Evolutionary conservation across 306 rosid species (phyloP).

Genomic region (Benincasa hispida): DNA sequence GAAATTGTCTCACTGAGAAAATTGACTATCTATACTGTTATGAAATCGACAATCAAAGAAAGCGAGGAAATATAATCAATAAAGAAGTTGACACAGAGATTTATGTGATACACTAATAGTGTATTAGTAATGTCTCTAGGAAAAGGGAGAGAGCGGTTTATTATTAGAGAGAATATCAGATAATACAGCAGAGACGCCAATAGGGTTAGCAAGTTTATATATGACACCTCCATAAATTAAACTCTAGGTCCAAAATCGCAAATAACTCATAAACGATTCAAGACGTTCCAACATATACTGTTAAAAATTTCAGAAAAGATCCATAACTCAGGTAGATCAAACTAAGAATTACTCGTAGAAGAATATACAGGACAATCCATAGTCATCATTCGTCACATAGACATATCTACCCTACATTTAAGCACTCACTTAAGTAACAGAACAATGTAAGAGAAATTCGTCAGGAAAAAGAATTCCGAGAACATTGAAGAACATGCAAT

Average conservation of each 20-base stretch:
- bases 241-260: too few relatives aligned
- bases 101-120: too few relatives aligned
- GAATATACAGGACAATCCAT: neutral
- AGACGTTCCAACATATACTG: neutral
- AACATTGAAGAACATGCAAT: neutral
- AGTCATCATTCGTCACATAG: neutral
- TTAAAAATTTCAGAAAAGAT: conserved; percentile 2
- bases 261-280: too few relatives aligned
- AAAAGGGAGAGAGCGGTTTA: too few relatives aligned
- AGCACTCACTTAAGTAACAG: neutral
- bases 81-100: too few relatives aligned
- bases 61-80: too few relatives aligned
- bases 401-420: neutral
- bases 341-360: neutral
- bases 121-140: too few relatives aligned
- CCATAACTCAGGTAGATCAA: neutral
- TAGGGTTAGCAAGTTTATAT: too few relatives aligned
- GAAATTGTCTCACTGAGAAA: conserved; percentile 12
- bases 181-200: too few relatives aligned
- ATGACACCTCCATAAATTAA: too few relatives aligned
- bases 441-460: neutral
- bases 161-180: too few relatives aligned
- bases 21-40: conserved; percentile 7
- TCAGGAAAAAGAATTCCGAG: neutral
- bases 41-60: too few relatives aligned